Conservation (phyloP, 352 stramenopile species). For the Thraustochytrium sp. region DNA sequence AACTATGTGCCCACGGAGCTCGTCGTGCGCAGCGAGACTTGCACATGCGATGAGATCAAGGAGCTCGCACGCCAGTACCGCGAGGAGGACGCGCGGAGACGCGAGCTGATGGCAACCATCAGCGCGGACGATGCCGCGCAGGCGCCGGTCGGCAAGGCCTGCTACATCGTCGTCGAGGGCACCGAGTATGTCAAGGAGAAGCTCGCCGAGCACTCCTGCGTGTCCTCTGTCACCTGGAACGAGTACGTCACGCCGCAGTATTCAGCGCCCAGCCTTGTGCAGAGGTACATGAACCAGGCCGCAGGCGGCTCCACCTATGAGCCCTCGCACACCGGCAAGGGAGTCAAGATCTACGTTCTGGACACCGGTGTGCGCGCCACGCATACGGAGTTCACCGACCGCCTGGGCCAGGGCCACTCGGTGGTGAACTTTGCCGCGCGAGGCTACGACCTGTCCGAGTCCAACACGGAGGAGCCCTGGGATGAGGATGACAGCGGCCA, state of each 20-base stretch:
- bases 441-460: not conserved
- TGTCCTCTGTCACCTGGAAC: not conserved
- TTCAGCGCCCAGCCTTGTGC: not conserved
- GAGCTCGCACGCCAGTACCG: not conserved
- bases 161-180: not conserved
- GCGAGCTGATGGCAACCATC: not conserved
- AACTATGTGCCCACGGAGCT: not conserved
- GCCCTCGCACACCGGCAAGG: not conserved
- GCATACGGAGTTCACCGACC: slow-evolving; percentile 20
- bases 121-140: not conserved
- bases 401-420: not conserved
- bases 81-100: not conserved
- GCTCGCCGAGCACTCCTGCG: not conserved
- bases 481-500: slow-evolving; percentile 20
- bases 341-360: slow-evolving; percentile 41
- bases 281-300: not conserved
- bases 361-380: not conserved
- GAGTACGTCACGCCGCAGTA: not conserved
- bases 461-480: not conserved
- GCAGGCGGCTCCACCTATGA: not conserved
- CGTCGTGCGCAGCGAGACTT: not conserved
- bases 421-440: not conserved
- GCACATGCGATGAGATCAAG: not conserved
- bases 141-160: not conserved
- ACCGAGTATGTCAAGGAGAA: slow-evolving; percentile 4